Conservation (phyloP, 176 grass and related monocot genomes). For the Aegilops longissima region DNA sequence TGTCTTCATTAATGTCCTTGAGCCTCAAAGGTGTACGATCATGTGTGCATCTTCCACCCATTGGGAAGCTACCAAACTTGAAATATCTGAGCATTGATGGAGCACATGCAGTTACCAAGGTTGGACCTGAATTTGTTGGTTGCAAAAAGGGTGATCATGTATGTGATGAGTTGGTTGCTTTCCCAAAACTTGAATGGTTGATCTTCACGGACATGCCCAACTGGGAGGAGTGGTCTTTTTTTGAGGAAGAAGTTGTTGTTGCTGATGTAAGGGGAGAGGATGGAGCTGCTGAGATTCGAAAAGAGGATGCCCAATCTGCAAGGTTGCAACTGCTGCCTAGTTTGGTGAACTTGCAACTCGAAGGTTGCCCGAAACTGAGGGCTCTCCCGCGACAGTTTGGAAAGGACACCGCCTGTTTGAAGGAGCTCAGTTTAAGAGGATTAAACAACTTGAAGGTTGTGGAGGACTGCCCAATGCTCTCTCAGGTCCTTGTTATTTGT, state of each 20-base stretch:
- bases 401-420: background rate
- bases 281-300: too few relatives aligned
- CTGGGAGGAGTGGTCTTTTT: conserved; percentile 29
- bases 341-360: background rate
- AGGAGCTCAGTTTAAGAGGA: fast-evolving
- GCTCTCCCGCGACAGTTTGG: conserved; percentile 3
- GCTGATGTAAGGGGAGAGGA: background rate
- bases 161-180: background rate
- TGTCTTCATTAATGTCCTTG: background rate
- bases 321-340: background rate
- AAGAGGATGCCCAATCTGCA: too few relatives aligned
- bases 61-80: background rate
- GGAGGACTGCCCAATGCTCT: background rate
- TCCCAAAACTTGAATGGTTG: background rate
- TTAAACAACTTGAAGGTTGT: background rate
- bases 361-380: conserved; percentile 17
- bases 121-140: background rate
- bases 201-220: background rate
- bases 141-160: background rate
- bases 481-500: background rate
- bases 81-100: background rate
- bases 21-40: background rate
- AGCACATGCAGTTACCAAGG: background rate
- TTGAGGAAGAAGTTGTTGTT: background rate
- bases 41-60: background rate